phyloP scores from a whole-genome alignment of 441 rosid genomes.

The Caryocar brasiliense region DNA sequence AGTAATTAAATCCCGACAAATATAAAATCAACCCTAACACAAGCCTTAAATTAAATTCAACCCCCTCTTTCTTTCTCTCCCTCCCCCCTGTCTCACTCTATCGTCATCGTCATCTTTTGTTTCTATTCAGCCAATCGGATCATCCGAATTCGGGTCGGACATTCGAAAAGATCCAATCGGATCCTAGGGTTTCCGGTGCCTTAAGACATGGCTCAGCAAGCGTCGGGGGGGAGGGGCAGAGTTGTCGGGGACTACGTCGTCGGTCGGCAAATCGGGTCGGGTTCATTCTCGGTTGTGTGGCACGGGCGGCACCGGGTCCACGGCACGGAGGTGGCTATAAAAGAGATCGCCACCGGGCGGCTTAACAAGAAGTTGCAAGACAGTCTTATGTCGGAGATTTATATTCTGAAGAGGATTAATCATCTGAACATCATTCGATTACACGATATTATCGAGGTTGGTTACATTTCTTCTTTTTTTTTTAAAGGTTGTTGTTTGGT shows the following conservation, averaged over 20 bases:
- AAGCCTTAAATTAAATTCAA: too few species aligned
- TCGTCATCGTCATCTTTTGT: too few species aligned
- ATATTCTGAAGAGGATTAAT: conserved; percentile 55
- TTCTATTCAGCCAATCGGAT: too few species aligned
- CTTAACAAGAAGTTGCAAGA: conserved; percentile 82
- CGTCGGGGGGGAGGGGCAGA: conserved; percentile 50
- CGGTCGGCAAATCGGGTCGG: conserved; percentile 83
- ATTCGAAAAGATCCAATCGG: too few species aligned
- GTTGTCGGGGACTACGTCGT: conserved; percentile 78
- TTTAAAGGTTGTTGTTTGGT: background rate
- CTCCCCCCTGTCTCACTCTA: too few species aligned
- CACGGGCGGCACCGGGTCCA: conserved; percentile 82
- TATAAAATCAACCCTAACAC: too few species aligned
- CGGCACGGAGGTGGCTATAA: conserved; percentile 90
- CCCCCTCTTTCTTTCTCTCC: too few species aligned
- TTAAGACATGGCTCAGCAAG: conserved; percentile 50
- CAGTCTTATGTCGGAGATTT: conserved; percentile 87
- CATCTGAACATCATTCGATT: conserved; percentile 85
- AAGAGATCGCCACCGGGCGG: conserved; percentile 61
- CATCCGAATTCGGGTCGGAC: too few species aligned
- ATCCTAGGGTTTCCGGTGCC: background rate
- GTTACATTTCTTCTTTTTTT: background rate
- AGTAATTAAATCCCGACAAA: too few species aligned
- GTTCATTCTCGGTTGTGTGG: conserved; percentile 96
- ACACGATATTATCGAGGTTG: conserved; percentile 86